Conservation (phyloP, 441 rosid genomes). For the Theobroma grandiflorum region DNA sequence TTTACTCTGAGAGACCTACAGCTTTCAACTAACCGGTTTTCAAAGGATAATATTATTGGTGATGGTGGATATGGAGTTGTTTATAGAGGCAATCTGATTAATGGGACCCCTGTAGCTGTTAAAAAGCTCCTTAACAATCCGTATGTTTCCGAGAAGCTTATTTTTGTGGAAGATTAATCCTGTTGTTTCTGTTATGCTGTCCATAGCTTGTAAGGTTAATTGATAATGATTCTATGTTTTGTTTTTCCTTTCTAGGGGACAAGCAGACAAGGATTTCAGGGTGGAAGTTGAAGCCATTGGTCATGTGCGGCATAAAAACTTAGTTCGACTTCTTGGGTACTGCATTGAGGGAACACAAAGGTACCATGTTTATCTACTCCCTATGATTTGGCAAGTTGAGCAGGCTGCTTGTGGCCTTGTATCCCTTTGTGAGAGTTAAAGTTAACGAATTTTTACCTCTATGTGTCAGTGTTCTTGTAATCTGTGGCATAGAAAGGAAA, state of each 20-base stretch:
- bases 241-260: conserved; percentile 51
- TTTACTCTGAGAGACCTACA: conserved; percentile 83
- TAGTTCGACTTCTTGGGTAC: conserved; percentile 83
- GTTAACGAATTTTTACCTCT: neutral
- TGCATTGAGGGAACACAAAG: conserved; percentile 84
- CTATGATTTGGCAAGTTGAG: conserved; percentile 14
- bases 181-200: conserved; percentile 23
- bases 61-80: conserved; percentile 89
- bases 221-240: conserved; percentile 4
- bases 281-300: conserved; percentile 89
- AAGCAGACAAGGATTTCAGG: conserved; percentile 81
- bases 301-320: conserved; percentile 80
- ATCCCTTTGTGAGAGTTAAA: conserved; percentile 15
- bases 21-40: conserved; percentile 64
- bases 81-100: conserved; percentile 64
- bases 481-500: conserved; percentile 3
- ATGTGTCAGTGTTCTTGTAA: neutral
- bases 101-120: conserved; percentile 74
- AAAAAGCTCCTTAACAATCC: conserved; percentile 76
- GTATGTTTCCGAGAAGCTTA: conserved; percentile 46
- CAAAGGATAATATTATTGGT: conserved; percentile 74
- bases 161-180: neutral
- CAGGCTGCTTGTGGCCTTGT: neutral
- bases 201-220: neutral
- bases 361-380: conserved; percentile 34